phyloP scores from a whole-genome alignment of 768 basidiomycete genomes.

The Leccinum longicurvipes region DNA sequence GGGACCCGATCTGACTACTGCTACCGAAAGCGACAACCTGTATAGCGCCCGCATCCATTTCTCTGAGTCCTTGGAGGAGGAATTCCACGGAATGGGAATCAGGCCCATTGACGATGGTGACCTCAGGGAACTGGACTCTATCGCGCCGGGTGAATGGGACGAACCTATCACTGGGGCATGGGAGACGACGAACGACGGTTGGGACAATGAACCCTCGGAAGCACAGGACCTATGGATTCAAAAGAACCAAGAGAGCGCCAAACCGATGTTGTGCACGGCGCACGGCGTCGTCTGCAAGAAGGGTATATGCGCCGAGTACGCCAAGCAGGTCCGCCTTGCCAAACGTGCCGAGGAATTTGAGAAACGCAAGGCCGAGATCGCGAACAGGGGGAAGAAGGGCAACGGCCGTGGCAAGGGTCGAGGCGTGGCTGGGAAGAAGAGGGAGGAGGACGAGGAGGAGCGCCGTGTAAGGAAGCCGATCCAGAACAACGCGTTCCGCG shows the following conservation, averaged over 20 bases:
- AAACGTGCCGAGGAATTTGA: conserved; percentile 17
- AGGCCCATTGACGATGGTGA: conserved; percentile 6
- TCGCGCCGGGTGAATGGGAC: conserved; percentile 25
- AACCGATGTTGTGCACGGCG: conserved; percentile 25
- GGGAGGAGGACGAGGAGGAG: conserved; percentile 1
- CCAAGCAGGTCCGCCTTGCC: conserved; percentile 19
- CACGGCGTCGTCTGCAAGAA: conserved; percentile 36
- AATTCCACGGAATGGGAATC: conserved; percentile 26
- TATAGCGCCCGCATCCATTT: conserved; percentile 19
- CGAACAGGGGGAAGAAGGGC: conserved; percentile 24
- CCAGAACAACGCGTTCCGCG: conserved; percentile 23
- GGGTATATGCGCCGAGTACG: conserved; percentile 36
- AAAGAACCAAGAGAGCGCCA: conserved; percentile 3
- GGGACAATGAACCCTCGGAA: conserved; percentile 20
- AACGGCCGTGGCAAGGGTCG: conserved; percentile 9
- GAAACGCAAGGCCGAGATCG: conserved; percentile 12
- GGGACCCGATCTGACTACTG: conserved; percentile 20
- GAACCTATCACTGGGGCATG: neutral
- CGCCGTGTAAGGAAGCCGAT: neutral
- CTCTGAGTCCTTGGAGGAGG: conserved; percentile 28
- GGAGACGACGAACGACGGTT: neutral
- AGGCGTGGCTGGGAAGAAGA: conserved; percentile 7
- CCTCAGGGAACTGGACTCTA: conserved; percentile 20
- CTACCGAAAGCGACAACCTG: conserved; percentile 26
- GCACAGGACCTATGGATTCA: conserved; percentile 24